These are phyloP conservation scores for Podila minutissima DNA, from an alignment of 192 early-diverging fungal species.

Conservation along the genomic window DNA sequence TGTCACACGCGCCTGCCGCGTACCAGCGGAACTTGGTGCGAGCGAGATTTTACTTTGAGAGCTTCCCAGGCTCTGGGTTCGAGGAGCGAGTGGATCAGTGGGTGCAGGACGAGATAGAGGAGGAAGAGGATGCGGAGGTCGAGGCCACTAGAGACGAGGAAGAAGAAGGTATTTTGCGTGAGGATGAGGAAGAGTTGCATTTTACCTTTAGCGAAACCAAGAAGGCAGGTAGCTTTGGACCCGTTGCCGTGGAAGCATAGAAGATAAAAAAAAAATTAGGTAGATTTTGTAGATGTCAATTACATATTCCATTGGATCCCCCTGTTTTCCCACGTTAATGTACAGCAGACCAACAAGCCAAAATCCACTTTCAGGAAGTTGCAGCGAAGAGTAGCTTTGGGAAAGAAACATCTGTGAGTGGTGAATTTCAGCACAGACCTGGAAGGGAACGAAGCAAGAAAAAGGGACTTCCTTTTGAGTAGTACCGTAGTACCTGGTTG, in stretches of 20 bases:
- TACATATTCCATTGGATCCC: too few species aligned
- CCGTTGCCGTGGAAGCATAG: background rate
- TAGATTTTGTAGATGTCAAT: too few species aligned
- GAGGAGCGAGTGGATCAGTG: constrained; percentile 21
- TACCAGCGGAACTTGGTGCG: constrained; percentile 43
- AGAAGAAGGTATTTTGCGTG: background rate
- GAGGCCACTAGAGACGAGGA: background rate
- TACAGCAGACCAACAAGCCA: too few species aligned
- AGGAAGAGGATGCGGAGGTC: background rate
- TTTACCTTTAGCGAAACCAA: background rate
- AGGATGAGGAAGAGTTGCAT: background rate
- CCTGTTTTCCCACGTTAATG: too few species aligned
- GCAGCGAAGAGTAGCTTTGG: too few species aligned
- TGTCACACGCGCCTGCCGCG: constrained; percentile 35
- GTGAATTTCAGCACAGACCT: too few species aligned
- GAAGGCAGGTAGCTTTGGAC: background rate
- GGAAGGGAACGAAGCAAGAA: too few species aligned
- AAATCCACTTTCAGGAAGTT: too few species aligned
- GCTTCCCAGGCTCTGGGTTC: constrained; percentile 33
- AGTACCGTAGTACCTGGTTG: too few species aligned
- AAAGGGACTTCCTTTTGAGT: too few species aligned
- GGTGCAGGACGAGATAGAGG: background rate
- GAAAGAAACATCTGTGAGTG: too few species aligned
- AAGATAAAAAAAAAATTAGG: background rate
- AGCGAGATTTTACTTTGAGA: constrained; percentile 32